Base-by-base conservation (phyloP, 2,329 filamentous ascomycete species). In the Xylariomycetidae sp. region DNA sequence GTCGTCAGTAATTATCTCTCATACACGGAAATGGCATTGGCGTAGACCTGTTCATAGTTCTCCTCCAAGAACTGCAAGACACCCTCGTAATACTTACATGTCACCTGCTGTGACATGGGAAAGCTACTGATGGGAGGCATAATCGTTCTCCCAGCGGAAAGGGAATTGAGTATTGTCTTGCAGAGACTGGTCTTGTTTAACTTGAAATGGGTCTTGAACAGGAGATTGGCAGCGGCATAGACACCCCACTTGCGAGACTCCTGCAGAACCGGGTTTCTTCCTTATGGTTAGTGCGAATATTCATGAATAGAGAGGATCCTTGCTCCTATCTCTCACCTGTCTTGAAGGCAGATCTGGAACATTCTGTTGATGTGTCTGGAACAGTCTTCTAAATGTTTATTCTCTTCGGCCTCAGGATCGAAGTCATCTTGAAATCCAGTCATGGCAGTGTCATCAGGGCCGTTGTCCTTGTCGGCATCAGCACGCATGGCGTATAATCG, bases 181-280 rank as follows among this genome's bases (percentile, higher is more conserved):
- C 83, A 94, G 14, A 97, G 69, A n/a, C 80, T 81, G 37, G 94
- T 83, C 20, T 85, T 86, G 63, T 94, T 95, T 43, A 97, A 70
- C 67, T 87, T 94, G 69, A 98, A 98, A 61, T 97, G 96, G 2
- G 89, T 97, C 64, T 97, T 97, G 77, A 98, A 98, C 11, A 96
- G 71, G 6, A 98, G 74, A 56, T 95, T 97, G 53, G 89, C 88
- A 45, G 90, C 82, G 59, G 88, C 89, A 66, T 98, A 98, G 30
- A 95, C 85, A 6, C 88, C 94, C 92, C 92, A 98, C 75, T 97
- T 98, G 34, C 92, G 80, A 7, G 90, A 96, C 51, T 94, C 85
- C 53, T 88, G 80, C 27, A 96, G 68, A 11, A n/a, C n/a, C n/a
- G n/a, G n/a, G n/a, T n/a, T n/a, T n/a, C n/a, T n/a, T n/a, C n/a